A percentile compares a stretch with the other conserved stretches of the same genome.
Conservation (phyloP, 78 protist species). For the Thecamonas trahens region DNA sequence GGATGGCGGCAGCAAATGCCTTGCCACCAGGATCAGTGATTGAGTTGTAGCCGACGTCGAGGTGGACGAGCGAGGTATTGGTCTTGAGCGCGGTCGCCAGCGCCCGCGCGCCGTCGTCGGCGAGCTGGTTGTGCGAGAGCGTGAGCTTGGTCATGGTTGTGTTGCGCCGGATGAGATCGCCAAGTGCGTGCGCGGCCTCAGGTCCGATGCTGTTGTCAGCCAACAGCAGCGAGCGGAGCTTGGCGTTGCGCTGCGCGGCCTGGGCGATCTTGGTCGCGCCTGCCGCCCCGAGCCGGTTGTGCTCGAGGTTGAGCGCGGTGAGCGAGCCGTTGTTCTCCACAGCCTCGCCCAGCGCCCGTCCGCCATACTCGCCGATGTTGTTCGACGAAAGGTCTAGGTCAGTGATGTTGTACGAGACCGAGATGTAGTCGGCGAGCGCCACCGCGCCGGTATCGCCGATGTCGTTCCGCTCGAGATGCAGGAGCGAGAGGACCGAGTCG, state of each 20-base stretch:
- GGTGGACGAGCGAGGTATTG: neutral
- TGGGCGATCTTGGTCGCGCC: neutral
- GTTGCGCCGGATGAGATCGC: too few species aligned
- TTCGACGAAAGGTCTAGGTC: neutral
- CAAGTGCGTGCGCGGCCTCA: neutral
- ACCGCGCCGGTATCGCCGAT: neutral
- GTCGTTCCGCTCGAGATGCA: neutral
- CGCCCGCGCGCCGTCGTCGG: neutral
- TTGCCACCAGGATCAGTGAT: neutral
- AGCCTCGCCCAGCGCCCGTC: neutral
- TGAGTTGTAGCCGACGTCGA: neutral
- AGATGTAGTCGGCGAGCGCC: neutral
- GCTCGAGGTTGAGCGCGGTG: neutral
- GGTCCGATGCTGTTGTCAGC: neutral
- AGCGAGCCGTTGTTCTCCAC: neutral
- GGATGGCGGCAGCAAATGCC: neutral
- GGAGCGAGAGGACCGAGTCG: neutral
- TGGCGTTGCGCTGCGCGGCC: neutral
- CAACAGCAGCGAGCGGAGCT: neutral
- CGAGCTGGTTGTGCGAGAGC: neutral
- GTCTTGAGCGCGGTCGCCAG: neutral
- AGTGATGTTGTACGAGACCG: neutral
- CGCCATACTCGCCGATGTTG: neutral
- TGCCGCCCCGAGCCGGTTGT: neutral
- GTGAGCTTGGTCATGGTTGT: neutral